phyloP scores from a whole-genome alignment of 805 yeast species.

The Hanseniaspora osmophila region DNA sequence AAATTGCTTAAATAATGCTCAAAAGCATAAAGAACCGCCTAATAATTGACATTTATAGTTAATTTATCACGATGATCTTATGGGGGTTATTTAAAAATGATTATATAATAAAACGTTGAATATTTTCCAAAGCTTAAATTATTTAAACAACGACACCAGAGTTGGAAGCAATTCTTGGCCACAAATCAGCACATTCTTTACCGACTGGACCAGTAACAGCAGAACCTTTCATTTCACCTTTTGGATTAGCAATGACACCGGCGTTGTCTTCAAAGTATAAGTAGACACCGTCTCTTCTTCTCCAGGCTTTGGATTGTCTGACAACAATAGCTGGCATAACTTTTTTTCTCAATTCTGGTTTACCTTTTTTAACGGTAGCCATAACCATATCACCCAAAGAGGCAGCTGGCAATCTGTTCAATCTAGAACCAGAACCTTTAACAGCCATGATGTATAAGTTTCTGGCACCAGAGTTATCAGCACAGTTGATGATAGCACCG shows the following conservation, averaged over 20 bases:
- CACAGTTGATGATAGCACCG: conserved; percentile 99
- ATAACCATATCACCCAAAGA: conserved; percentile 99
- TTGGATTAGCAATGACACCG: conserved; percentile 99
- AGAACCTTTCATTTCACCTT: conserved; percentile 99
- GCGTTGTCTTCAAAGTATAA: conserved; percentile 99
- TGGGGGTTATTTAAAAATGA: no score
- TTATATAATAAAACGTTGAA: no score
- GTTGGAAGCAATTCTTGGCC: conserved; percentile 99
- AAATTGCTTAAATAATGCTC: no score
- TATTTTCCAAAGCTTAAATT: no score
- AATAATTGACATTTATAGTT: no score
- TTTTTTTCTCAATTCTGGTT: conserved; percentile 99
- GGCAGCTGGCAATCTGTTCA: conserved; percentile 99
- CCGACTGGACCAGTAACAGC: conserved; percentile 99
- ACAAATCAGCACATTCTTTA: conserved; percentile 99
- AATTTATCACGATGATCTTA: no score
- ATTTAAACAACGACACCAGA: conserved; percentile 98
- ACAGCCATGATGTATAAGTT: conserved; percentile 97
- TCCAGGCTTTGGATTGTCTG: conserved; percentile 99
- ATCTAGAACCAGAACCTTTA: conserved; percentile 98
- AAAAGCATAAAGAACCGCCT: no score
- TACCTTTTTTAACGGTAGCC: conserved; percentile 99
- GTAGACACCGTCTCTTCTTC: conserved; percentile 99
- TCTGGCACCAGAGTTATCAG: conserved; percentile 99
- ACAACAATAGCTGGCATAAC: conserved; percentile 99